Conservation (phyloP, 2,329 filamentous ascomycete species). For the Exophiala calicioides region DNA sequence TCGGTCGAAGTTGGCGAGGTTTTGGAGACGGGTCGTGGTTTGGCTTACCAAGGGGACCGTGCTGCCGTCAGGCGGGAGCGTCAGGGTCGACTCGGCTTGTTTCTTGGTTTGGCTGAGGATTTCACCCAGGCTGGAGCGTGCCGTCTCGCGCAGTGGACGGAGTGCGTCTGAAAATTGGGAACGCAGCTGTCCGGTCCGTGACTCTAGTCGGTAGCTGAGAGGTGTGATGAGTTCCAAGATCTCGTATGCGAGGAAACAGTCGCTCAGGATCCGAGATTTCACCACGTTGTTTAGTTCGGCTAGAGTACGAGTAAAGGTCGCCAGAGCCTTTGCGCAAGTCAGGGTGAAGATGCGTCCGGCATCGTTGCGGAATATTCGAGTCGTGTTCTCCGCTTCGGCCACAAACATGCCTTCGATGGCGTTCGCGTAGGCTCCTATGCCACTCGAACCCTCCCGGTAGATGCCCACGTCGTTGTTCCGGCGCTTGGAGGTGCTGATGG, state of each 20-base stretch:
- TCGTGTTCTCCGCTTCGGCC: constrained; percentile 88
- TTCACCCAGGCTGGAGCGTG: constrained; percentile 79
- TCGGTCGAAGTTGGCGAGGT: constrained; percentile 81
- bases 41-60: constrained; percentile 76
- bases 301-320: constrained; percentile 81
- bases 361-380: constrained; percentile 82
- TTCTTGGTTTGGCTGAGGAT: constrained; percentile 80
- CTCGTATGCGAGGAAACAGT: constrained; percentile 94
- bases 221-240: constrained; percentile 86
- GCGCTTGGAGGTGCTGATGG: constrained; percentile 78
- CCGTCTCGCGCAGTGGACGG: constrained; percentile 87
- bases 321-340: constrained; percentile 75
- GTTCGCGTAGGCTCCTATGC: constrained; percentile 84
- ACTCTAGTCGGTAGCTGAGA: constrained; percentile 76
- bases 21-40: constrained; percentile 81
- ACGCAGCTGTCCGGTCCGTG: constrained; percentile 82
- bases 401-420: constrained; percentile 84
- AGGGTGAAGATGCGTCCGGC: constrained; percentile 77
- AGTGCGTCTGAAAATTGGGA: constrained; percentile 78
- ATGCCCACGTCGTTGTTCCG: constrained; percentile 69
- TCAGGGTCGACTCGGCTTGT: constrained; percentile 64
- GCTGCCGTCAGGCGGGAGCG: constrained; percentile 75
- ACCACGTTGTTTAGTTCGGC: constrained; percentile 89
- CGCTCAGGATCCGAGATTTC: constrained; percentile 79
- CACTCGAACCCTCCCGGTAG: constrained; percentile 86